A percentile compares a stretch with the other conserved stretches of the same genome.
These are phyloP conservation scores for Begonia peltatifolia DNA, from an alignment of 306 rosid genomes.

Conservation along the genomic window DNA sequence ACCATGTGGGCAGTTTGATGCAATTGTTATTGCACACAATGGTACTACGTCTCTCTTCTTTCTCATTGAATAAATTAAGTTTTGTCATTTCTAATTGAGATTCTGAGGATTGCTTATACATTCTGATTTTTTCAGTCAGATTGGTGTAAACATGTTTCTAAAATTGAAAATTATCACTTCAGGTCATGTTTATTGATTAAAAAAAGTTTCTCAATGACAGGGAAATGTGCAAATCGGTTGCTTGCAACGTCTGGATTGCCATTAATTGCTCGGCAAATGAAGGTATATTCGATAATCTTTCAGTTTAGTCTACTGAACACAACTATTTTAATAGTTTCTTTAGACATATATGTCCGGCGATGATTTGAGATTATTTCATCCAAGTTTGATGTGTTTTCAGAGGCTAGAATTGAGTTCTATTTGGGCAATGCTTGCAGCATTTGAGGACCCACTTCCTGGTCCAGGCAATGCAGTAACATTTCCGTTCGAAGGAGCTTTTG, in stretches of 20 bases:
- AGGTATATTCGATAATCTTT: constrained; percentile 24
- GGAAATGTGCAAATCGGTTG: constrained; percentile 92
- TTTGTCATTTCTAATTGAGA: too few species aligned
- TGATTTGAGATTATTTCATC: too few species aligned
- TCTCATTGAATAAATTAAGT: not conserved
- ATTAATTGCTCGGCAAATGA: constrained; percentile 69
- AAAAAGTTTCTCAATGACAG: constrained; percentile 19
- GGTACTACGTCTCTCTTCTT: constrained; percentile 18
- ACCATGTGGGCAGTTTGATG: constrained; percentile 72
- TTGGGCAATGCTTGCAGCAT: constrained; percentile 96
- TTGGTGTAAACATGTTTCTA: too few species aligned
- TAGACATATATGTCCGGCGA: not conserved
- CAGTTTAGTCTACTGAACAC: not conserved
- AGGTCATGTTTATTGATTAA: too few species aligned
- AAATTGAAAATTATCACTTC: too few species aligned
- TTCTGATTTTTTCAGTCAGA: too few species aligned
- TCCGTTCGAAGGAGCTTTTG: constrained; percentile 94
- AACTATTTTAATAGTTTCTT: constrained; percentile 2
- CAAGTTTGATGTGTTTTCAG: constrained; percentile 17
- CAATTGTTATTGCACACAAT: constrained; percentile 88
- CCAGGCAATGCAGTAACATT: constrained; percentile 20
- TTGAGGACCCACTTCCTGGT: constrained; percentile 74
- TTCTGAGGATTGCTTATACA: too few species aligned
- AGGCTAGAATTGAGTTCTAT: constrained; percentile 85
- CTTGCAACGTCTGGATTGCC: constrained; percentile 81